Base-by-base conservation (phyloP, 345 rosid genomes). In the Populus ilicifolia region DNA sequence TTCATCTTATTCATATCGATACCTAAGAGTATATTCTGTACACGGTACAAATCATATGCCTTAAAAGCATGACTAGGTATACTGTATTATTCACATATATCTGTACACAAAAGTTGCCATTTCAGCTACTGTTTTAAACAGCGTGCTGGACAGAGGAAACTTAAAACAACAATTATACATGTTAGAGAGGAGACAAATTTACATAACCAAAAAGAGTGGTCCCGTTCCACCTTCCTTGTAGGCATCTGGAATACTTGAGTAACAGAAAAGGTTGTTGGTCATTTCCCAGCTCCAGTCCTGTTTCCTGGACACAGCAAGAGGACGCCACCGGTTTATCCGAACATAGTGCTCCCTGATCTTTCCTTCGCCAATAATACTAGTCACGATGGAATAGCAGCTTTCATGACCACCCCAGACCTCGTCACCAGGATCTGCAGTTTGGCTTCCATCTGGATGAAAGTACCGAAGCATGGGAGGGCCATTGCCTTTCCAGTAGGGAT, bases 231-330 rank as follows among this genome's bases (percentile, higher is more conserved):
- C 84, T 65, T 75, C 76, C 77, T 83, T 86, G 56, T 72, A 38
- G 1, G 84, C 86, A 75, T 90, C 89, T 3, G 89, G 88, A 56
- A 88, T 27, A 21, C 90, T 90, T 73, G 82, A 65, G 82, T 90
- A 90, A 82, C 86, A 82, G 78, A 62, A 79, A 38, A 88, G 81
- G 79, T 56, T 35, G 65, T 87, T 88, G 16, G 86, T 86, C 91
- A 90, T 83, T 77, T 86, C 90, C 93, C 90, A 88, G 84, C 91
- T 85, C 91, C 93, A 90, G 74, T 90, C 93, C 72, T 81, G 85
- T 71, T 86, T 90, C 83, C 93, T 82, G 4, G 61, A 81, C 23
- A 90, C 69, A 0, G 46, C 71, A 84, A 90, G 46, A 11, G 29
- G 78, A 10, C 86, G 87, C 93, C 89, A 86, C 63, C 88, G 81